Conservation (phyloP, 164 flowering plant genomes). For the Pachysandra terminalis region DNA sequence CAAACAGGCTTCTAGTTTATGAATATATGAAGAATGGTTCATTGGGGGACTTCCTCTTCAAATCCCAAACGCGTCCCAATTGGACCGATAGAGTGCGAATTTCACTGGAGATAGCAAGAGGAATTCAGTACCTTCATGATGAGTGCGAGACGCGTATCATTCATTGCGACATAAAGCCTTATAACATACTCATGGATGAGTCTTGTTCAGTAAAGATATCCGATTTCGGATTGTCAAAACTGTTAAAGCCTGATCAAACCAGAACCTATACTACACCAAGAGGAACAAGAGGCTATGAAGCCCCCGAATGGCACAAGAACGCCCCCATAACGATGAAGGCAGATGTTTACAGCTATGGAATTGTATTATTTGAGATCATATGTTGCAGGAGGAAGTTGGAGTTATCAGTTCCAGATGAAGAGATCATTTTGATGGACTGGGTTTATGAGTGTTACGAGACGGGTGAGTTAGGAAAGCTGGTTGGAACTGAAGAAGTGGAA, state of each 20-base stretch:
- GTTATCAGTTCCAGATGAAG: neutral
- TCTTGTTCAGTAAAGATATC: neutral
- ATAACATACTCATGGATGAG: neutral
- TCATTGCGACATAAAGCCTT: constrained; percentile 17
- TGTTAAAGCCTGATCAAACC: neutral
- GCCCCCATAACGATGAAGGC: neutral
- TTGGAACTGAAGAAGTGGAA: neutral
- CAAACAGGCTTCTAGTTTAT: constrained; percentile 14
- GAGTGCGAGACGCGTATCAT: constrained; percentile 13
- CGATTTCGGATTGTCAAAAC: neutral
- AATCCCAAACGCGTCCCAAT: constrained; percentile 1
- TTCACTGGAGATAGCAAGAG: constrained; percentile 15
- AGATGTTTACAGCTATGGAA: neutral
- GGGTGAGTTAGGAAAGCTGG: neutral
- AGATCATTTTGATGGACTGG: neutral
- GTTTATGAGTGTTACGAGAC: neutral
- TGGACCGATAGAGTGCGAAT: constrained; percentile 18
- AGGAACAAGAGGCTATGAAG: neutral
- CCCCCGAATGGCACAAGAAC: neutral
- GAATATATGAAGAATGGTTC: constrained; percentile 23
- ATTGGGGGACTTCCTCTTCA: constrained; percentile 11
- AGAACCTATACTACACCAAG: neutral
- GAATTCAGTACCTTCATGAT: constrained; percentile 16
- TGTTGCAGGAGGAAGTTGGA: neutral
- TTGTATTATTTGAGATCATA: neutral